Base-by-base conservation (phyloP, 257 asterid species). In the Ilex aquifolium region DNA sequence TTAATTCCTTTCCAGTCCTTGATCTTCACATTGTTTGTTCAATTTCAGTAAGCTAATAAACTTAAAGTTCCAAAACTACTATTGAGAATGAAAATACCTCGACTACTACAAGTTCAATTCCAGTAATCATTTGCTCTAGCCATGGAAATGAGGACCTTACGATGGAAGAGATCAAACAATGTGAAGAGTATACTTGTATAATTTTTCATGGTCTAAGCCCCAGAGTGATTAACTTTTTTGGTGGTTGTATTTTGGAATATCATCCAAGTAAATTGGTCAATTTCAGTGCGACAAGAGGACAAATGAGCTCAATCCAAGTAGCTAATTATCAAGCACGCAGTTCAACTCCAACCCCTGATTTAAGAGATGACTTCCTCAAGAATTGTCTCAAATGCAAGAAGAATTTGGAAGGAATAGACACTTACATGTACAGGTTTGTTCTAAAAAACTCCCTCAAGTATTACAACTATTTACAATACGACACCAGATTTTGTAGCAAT, bases 71-170 rank as follows among this genome's bases (percentile, higher is more conserved):
- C 27, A 21, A 21, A 21, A 21, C 27, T 21, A 21, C 1, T 21
- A 21, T 1, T 21, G 27, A 21, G 27, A 21, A 21, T 21, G 27
- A 21, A 21, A 21, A 21, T 21, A 21, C 27, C 1, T 21, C 27
- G 27, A 1, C 27, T 0, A 1, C 27, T 21, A 21, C 50, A n/a
- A 17, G 3, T 32, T 32, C 51, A 2, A 51, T 51, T 4, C 65
- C 73, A 0, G 8, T 46, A 49, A 69, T 79, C 2, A 57, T 13
- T 1, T 83, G 86, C 59, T 14, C 21, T 3, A 72, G n/a, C 56
- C 90, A 83, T 58, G 77, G 76, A 1, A 61, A 10, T 15, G 13
- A 66, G 1, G 62, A 75, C 2, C 56, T 83, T 4, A 69, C 66
- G 0, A 29, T 74, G 1, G 76, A 72, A 6, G 74, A 65, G 6